Conservation (phyloP, 1,284 basidiomycete species). For the Pascua sp. region DNA sequence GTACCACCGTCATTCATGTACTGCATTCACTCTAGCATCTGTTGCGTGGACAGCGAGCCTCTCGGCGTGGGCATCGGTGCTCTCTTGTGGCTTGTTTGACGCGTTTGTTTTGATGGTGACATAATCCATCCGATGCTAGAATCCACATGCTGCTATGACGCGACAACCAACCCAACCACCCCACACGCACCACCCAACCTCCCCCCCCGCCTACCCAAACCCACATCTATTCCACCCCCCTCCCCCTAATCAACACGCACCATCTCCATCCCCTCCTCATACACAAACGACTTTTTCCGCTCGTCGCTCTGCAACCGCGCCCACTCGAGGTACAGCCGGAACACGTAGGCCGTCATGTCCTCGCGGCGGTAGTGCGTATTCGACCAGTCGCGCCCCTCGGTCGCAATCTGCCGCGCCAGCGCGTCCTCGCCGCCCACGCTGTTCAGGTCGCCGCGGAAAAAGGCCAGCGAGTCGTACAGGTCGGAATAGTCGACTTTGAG, state of each 20-base stretch:
- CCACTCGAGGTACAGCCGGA: slow-evolving; percentile 47
- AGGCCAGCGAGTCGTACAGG: slow-evolving; percentile 45
- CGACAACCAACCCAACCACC: neutral
- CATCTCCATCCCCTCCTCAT: slow-evolving; percentile 28
- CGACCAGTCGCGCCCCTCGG: slow-evolving; percentile 46
- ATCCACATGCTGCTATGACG: neutral
- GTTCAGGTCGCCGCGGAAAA: slow-evolving; percentile 34
- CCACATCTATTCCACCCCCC: no score
- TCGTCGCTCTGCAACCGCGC: slow-evolving; percentile 30
- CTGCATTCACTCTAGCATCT: no score
- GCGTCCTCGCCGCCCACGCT: slow-evolving; percentile 37
- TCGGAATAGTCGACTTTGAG: slow-evolving; percentile 51
- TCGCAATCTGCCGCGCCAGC: slow-evolving; percentile 48
- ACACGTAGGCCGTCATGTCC: slow-evolving; percentile 46
- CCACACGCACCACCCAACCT: no score
- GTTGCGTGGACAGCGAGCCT: no score
- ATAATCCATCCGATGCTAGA: no score
- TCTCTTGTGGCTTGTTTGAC: no score
- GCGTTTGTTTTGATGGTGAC: no score
- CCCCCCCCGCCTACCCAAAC: no score
- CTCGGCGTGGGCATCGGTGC: no score
- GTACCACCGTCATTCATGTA: no score
- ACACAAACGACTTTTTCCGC: slow-evolving; percentile 28
- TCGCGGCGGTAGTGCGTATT: slow-evolving; percentile 42
- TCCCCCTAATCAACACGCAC: neutral